Evolutionary conservation across 768 basidiomycete genomes (phyloP), one percentile per base, ranked within the genome.

Genomic region (Tremella yokohamensis): DNA sequence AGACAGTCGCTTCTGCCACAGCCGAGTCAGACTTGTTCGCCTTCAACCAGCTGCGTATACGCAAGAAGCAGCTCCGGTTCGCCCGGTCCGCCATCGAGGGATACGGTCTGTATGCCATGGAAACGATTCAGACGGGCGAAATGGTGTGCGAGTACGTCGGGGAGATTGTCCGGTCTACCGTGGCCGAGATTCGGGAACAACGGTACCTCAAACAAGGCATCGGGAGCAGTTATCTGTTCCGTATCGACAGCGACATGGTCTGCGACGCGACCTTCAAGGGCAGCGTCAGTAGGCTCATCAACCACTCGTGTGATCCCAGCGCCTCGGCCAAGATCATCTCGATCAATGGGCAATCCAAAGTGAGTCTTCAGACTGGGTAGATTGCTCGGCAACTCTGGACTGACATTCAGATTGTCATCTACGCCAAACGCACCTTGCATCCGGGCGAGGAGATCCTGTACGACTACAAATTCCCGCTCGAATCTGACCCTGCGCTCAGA

Each of bases 111-210:
- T 99, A 97, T 74, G 93, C 96, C 26, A 89, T 96, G 88, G 96
- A 99, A 80, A 84, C 84, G 70, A 97, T 99, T 64, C 84, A 87
- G 6, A 80, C 83, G 38, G 91, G 91, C 3, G 96, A 99, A 79
- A 97, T 99, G 92, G 94, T 99, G 26, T 97, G 98, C 77, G 96
- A 99, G 79, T 99, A 99, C 71, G 96, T 99, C 7, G 96, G 96
- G 18, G 96, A 99, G 81, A 83, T 97, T 62, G 91, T 97, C 64
- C 83, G 96, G 9, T 90, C 91, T 44, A 87, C 89, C 69, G 90
- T 97, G 11, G 96, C 96, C 24, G 96, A 98, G 68, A 90, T 92
- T 76, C 83, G 96, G 49, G 96, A 99, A 81, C 94, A 96, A 80
- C 84, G 86, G 65, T 99, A 99, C 74, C 90, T 97, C 79, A 83